phyloP scores from a whole-genome alignment of 1,139 yeast genomes.

The Debaryomyces sp. region DNA sequence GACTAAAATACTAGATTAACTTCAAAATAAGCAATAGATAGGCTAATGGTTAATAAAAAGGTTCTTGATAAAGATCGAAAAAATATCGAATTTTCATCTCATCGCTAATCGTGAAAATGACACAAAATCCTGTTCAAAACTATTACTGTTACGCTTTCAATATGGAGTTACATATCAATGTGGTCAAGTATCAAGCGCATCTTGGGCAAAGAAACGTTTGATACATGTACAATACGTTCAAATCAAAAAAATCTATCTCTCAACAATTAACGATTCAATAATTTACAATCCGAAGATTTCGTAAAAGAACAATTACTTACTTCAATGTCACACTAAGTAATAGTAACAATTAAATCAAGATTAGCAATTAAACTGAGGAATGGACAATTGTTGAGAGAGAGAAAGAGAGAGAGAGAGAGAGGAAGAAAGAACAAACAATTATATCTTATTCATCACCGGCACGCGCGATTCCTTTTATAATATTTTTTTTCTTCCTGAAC shows the following conservation, averaged over 20 bases:
- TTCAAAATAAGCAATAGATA: conserved; percentile 6
- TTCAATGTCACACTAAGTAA: conserved; percentile 8
- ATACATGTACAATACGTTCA: background rate
- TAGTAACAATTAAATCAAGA: conserved; percentile 13
- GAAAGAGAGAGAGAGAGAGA: conserved; percentile 23
- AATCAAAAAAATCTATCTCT: conserved; percentile 11
- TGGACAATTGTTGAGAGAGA: conserved; percentile 30
- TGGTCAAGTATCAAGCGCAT: background rate
- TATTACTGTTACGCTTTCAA: background rate
- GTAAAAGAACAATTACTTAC: conserved; percentile 10
- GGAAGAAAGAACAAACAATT: conserved; percentile 16
- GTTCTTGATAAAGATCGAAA: background rate
- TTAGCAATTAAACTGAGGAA: conserved; percentile 24
- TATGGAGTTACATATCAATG: background rate
- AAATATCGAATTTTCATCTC: conserved; percentile 5
- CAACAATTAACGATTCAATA: conserved; percentile 15
- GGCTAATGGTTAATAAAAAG: conserved; percentile 4
- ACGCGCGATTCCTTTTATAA: conserved; percentile 9
- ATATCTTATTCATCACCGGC: background rate
- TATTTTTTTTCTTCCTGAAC: conserved; percentile 1
- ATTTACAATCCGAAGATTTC: background rate
- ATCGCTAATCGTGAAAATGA: background rate
- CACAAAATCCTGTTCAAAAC: background rate
- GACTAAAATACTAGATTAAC: conserved; percentile 14
- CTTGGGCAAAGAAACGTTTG: background rate